Evolutionary conservation across 1,139 yeast species (phyloP).

Genomic region (Zygosaccharomyces sapae): DNA sequence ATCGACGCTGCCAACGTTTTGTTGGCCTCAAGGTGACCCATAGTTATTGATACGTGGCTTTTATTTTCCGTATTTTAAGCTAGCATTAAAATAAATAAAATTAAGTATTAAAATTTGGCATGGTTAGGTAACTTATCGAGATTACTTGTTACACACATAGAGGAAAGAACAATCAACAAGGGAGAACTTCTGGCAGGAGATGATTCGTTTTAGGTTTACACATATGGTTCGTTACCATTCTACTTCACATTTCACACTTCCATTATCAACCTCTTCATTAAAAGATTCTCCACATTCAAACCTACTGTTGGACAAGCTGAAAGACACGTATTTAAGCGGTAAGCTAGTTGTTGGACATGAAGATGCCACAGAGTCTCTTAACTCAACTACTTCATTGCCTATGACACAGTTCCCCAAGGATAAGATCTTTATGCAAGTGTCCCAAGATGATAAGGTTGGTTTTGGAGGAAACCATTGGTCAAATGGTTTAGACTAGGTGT

Average conservation of each 20-base stretch:
- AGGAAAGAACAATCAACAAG: too few relatives aligned
- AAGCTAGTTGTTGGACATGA: slow-evolving; percentile 14
- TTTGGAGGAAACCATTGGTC: slow-evolving; percentile 29
- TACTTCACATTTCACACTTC: neutral
- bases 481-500: slow-evolving; percentile 30
- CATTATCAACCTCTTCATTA: slow-evolving; percentile 3
- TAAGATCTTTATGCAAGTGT: slow-evolving; percentile 20
- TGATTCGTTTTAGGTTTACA: too few relatives aligned
- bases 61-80: neutral
- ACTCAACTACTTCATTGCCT: slow-evolving; percentile 22
- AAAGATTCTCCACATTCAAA: slow-evolving; percentile 15
- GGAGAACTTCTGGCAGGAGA: too few relatives aligned
- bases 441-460: slow-evolving; percentile 21
- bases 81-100: slow-evolving; percentile 1
- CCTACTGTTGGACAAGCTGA: slow-evolving; percentile 13
- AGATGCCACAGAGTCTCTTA: slow-evolving; percentile 22
- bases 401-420: slow-evolving; percentile 23
- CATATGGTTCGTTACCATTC: neutral
- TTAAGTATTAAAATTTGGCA: too few relatives aligned
- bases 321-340: slow-evolving; percentile 8
- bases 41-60: neutral
- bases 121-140: too few relatives aligned
- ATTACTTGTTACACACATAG: too few relatives aligned
- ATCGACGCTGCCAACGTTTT: slow-evolving; percentile 28
- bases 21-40: slow-evolving; percentile 10